Percentiles rank a stretch among this genome's conserved stretches.
These are phyloP conservation scores for Aureobasidium lini DNA, from an alignment of 2,329 filamentous ascomycete species.

Conservation along the genomic window DNA sequence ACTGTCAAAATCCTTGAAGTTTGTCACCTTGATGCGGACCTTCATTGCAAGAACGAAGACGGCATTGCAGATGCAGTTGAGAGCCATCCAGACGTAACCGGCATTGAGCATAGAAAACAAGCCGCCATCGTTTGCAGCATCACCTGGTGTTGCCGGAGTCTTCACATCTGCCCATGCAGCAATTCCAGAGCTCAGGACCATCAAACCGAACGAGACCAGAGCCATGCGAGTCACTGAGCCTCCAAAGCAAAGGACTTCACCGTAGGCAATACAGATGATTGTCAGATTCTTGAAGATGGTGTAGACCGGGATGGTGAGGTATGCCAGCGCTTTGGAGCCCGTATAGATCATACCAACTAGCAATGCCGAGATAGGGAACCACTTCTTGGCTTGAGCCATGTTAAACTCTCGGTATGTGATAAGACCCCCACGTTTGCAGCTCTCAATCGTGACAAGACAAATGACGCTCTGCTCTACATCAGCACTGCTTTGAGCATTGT, in stretches of 20 bases:
- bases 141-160: constrained; percentile 53
- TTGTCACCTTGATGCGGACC: constrained; percentile 98
- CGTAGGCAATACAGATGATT: constrained; percentile 96
- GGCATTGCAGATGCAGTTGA: constrained; percentile 93
- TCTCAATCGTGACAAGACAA: constrained; percentile 75
- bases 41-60: constrained; percentile 88
- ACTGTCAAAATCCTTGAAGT: constrained; percentile 99
- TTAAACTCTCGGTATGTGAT: constrained; percentile 85
- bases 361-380: constrained; percentile 93
- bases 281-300: constrained; percentile 99
- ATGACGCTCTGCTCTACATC: constrained; percentile 63
- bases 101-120: constrained; percentile 75
- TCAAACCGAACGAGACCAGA: constrained; percentile 88
- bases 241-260: constrained; percentile 96
- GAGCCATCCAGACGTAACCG: constrained; percentile 94
- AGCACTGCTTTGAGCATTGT: not conserved
- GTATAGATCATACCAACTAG: constrained; percentile 99
- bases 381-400: constrained; percentile 81
- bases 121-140: constrained; percentile 34
- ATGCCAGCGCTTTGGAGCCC: constrained; percentile 89
- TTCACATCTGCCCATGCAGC: constrained; percentile 97
- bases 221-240: constrained; percentile 82
- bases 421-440: constrained; percentile 70
- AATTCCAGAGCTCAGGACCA: constrained; percentile 90
- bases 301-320: constrained; percentile 94